A percentile compares a stretch with the other conserved stretches of the same genome.
Conservation (phyloP, 1,139 yeast species). For the Pneumocystis oryctolagi region DNA sequence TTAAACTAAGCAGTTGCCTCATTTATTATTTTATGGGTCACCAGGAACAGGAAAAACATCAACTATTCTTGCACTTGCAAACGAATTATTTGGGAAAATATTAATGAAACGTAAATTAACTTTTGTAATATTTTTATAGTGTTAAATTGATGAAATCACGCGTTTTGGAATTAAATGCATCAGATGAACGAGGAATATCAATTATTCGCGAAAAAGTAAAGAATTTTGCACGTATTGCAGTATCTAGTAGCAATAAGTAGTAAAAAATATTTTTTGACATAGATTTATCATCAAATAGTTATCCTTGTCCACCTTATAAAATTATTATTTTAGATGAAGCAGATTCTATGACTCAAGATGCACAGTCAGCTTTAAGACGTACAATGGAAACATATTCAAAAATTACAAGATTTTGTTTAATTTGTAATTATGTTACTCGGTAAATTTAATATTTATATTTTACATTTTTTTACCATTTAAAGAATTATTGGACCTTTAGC, state of each 20-base stretch:
- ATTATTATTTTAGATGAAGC: slow-evolving; percentile 81
- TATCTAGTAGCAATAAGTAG: slow-evolving; percentile 55
- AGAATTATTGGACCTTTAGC: slow-evolving; percentile 91
- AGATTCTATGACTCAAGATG: slow-evolving; percentile 97
- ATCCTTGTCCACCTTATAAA: slow-evolving; percentile 92
- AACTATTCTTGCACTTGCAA: slow-evolving; percentile 75
- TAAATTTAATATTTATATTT: background rate
- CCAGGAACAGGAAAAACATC: slow-evolving; percentile 97
- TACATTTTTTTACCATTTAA: background rate
- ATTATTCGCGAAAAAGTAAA: slow-evolving; percentile 85
- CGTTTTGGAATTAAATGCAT: slow-evolving; percentile 84
- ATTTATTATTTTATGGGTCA: slow-evolving; percentile 91
- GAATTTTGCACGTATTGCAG: slow-evolving; percentile 75
- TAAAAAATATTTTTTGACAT: slow-evolving; percentile 24
- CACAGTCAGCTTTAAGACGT: slow-evolving; percentile 86
- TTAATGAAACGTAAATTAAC: too few relatives aligned
- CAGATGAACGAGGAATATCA: slow-evolving; percentile 90
- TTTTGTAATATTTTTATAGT: background rate
- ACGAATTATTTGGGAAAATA: slow-evolving; percentile 50
- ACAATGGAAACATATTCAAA: slow-evolving; percentile 91
- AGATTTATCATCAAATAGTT: slow-evolving; percentile 29
- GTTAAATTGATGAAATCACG: slow-evolving; percentile 47
- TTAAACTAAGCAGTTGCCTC: slow-evolving; percentile 39
- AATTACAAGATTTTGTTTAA: slow-evolving; percentile 81
- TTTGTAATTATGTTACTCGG: slow-evolving; percentile 82